phyloP scores from a whole-genome alignment of 768 basidiomycete species.

The Agrocybe chaxingu region DNA sequence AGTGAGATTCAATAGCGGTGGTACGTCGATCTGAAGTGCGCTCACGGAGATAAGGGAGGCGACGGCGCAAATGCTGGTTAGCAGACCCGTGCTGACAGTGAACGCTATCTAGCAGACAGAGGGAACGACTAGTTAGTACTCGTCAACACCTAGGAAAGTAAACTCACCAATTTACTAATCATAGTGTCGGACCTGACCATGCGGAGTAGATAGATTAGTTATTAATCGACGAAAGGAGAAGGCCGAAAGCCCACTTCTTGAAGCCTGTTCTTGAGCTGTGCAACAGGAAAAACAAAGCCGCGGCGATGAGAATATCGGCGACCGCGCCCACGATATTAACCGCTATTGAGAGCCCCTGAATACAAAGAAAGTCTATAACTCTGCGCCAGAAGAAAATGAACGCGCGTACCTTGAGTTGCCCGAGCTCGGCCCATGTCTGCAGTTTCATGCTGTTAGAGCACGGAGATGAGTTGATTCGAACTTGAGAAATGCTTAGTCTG shows the following conservation, averaged over 20 bases:
- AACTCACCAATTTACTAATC: slow-evolving; percentile 45
- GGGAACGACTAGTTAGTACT: background rate
- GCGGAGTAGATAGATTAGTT: background rate
- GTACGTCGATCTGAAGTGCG: background rate
- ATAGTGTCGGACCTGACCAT: slow-evolving; percentile 45
- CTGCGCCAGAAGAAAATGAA: background rate
- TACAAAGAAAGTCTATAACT: slow-evolving; percentile 3
- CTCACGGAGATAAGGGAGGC: slow-evolving; percentile 31
- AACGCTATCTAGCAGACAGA: slow-evolving; percentile 41
- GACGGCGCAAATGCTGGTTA: slow-evolving; percentile 29
- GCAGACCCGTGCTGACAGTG: slow-evolving; percentile 47
- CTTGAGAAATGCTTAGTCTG: background rate
- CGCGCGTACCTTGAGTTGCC: slow-evolving; percentile 37
- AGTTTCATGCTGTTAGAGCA: slow-evolving; percentile 34
- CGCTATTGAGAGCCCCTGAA: slow-evolving; percentile 51
- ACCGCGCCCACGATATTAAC: slow-evolving; percentile 52
- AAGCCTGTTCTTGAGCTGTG: slow-evolving; percentile 51
- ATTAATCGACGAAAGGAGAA: background rate
- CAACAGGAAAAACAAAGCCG: slow-evolving; percentile 45
- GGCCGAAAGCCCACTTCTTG: slow-evolving; percentile 33
- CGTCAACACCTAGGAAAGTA: too few species aligned
- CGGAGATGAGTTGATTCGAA: background rate
- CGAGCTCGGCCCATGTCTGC: slow-evolving; percentile 41
- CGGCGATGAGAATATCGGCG: slow-evolving; percentile 48
- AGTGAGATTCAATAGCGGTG: background rate